Evolutionary conservation across 768 basidiomycete species (phyloP), one percentile per base, ranked within the genome.

Genomic region (Tremella fuciformis): DNA sequence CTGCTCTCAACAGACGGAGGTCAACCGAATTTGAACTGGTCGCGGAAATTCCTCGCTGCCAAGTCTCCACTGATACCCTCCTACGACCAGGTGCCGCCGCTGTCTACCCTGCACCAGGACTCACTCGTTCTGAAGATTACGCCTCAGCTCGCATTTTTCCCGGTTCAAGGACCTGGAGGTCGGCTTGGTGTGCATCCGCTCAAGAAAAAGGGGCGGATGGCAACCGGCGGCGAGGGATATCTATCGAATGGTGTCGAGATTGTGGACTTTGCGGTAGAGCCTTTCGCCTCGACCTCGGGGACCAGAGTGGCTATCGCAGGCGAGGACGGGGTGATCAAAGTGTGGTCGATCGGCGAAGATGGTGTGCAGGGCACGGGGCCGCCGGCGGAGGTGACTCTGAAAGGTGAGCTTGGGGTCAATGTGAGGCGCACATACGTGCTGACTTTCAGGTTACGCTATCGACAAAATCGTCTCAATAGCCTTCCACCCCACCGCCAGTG

Each of bases 111-210:
- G 29, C 65, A 74, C 19, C 68, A 72, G 29, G 75, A 77, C 21
- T 74, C 74, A 8, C 64, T 62, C 40, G 62, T 79, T 18, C 70
- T 79, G 46, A 74, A 74, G 53, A 62, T 67, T 15, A 76, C 74
- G 13, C 38, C 61, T 0, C 3, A 54, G 3, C 63, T 68, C 42
- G 61, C 78, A n/a, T 70, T 78, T 67, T 78, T 75, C 63, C 79
- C 78, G 13, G 69, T 79, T 37, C 66, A 75, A 13, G 79, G 79
- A 2, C 67, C 78, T 0, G 79, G 79, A 19, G 79, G 79, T 1
- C 56, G 77, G 19, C 57, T 79, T 26, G 74, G 66, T 0, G 67
- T 76, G 1, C 77, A 78, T 59, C 63, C 76, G 0, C 29, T 77
- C 22, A 24, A 51, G 1, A 62, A 67, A 38, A 78, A 70, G 53